These are phyloP conservation scores for Metschnikowia matae DNA, from an alignment of 805 yeast species.

Conservation along the genomic window DNA sequence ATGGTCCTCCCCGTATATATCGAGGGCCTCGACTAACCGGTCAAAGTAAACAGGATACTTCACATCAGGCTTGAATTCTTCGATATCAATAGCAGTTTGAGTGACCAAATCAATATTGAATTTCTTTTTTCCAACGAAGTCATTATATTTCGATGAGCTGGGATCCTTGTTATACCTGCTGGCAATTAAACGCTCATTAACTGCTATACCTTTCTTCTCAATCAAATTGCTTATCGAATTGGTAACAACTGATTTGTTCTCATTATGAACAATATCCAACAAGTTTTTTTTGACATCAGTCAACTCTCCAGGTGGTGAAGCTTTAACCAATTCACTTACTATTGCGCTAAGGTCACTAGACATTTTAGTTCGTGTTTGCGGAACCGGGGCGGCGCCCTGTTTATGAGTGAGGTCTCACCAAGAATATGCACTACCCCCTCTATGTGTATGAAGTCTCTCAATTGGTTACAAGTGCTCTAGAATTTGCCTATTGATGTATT, in stretches of 20 bases:
- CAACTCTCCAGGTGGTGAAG: conserved; percentile 41
- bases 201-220: conserved; percentile 26
- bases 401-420: not conserved
- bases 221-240: conserved; percentile 27
- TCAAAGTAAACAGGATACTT: conserved; percentile 28
- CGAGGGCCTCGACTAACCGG: conserved; percentile 30
- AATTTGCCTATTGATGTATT: not conserved
- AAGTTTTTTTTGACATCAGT: conserved; percentile 26
- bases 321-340: conserved; percentile 27
- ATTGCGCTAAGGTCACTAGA: conserved; percentile 24
- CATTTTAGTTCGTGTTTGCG: conserved; percentile 10
- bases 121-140: conserved; percentile 42
- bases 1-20: conserved; percentile 56
- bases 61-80: conserved; percentile 28
- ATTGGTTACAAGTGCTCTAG: not conserved
- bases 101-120: conserved; percentile 59
- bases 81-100: conserved; percentile 50
- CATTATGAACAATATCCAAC: conserved; percentile 20
- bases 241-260: conserved; percentile 21
- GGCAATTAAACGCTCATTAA: conserved; percentile 31
- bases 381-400: not conserved
- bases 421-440: conserved; percentile 1
- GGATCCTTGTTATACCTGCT: conserved; percentile 30
- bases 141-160: conserved; percentile 46
- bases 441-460: not conserved